Evolutionary conservation across 2,329 filamentous ascomycete genomes (phyloP).

Genomic region (Penicillium sp.): DNA sequence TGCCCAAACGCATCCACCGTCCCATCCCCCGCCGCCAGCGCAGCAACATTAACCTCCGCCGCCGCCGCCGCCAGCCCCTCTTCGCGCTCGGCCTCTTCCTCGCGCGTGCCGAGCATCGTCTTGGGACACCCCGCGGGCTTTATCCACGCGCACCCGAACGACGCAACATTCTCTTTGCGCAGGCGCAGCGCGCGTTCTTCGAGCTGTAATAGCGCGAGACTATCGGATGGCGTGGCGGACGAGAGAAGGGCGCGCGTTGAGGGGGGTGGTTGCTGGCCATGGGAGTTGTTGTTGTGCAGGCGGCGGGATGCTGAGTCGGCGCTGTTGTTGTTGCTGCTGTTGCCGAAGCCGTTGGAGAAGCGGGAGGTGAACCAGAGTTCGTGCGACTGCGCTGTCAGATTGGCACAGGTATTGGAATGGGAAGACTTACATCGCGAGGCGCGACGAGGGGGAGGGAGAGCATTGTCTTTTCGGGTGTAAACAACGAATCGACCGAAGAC

Average conservation of each 20-base stretch:
- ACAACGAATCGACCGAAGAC: too few relatives aligned
- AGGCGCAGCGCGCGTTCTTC: conserved; percentile 75
- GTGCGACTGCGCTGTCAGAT: conserved; percentile 54
- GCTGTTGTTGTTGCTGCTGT: neutral
- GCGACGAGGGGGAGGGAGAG: conserved; percentile 11
- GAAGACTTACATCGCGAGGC: conserved; percentile 14
- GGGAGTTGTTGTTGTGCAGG: neutral
- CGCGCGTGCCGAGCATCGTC: conserved; percentile 82
- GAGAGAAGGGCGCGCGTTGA: conserved; percentile 31
- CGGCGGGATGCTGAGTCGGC: conserved; percentile 22
- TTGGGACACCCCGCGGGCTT: conserved; percentile 83
- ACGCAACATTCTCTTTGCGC: conserved; percentile 75
- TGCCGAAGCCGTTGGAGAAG: conserved; percentile 36
- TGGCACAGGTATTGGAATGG: neutral
- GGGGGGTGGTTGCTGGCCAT: neutral
- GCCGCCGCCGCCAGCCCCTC: conserved; percentile 75
- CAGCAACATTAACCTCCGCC: conserved; percentile 67
- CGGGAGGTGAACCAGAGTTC: conserved; percentile 70
- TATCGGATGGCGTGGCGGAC: conserved; percentile 53
- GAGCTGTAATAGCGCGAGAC: conserved; percentile 64
- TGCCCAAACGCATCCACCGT: conserved; percentile 65
- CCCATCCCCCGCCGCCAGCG: conserved; percentile 55
- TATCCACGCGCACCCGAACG: conserved; percentile 87
- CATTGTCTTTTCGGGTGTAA: conserved; percentile 29
- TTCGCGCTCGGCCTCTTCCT: conserved; percentile 83